Conservation (phyloP, 768 basidiomycete genomes). For the Pulveroboletus ravenelii region DNA sequence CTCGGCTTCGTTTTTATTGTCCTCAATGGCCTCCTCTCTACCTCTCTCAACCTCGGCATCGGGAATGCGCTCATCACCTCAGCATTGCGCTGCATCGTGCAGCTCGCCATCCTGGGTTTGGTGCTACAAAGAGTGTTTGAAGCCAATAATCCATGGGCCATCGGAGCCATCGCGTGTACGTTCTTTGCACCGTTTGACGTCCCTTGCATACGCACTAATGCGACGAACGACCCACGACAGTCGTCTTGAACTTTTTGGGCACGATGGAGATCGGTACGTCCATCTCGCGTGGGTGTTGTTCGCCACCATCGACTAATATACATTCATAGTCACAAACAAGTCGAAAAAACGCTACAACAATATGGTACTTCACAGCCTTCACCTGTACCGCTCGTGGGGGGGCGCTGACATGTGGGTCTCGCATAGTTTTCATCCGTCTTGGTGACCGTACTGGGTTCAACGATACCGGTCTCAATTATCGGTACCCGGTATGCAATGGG, state of each 20-base stretch:
- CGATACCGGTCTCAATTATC: slow-evolving; percentile 74
- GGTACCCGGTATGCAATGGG: slow-evolving; percentile 75
- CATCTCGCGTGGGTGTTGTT: not conserved
- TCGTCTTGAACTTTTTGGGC: slow-evolving; percentile 68
- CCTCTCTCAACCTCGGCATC: slow-evolving; percentile 60
- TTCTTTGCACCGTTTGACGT: slow-evolving; percentile 5
- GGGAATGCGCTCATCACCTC: slow-evolving; percentile 64
- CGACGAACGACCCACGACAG: slow-evolving; percentile 29
- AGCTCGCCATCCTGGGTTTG: slow-evolving; percentile 70
- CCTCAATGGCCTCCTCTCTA: slow-evolving; percentile 65
- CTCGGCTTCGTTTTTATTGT: slow-evolving; percentile 73
- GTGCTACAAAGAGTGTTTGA: slow-evolving; percentile 72
- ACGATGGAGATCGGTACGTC: slow-evolving; percentile 69
- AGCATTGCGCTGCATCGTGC: slow-evolving; percentile 69
- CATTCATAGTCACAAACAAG: slow-evolving; percentile 64
- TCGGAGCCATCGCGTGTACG: slow-evolving; percentile 69
- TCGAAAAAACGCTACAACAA: slow-evolving; percentile 63
- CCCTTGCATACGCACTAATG: not conserved
- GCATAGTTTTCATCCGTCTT: slow-evolving; percentile 59
- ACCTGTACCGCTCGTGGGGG: not conserved
- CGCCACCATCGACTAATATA: not conserved
- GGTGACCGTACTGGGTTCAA: slow-evolving; percentile 65
- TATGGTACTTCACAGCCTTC: slow-evolving; percentile 50
- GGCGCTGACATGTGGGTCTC: slow-evolving; percentile 9
- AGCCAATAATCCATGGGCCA: slow-evolving; percentile 68